Evolutionary conservation across 257 asterid species (phyloP).

Genomic region (Jacaranda mimosifolia): DNA sequence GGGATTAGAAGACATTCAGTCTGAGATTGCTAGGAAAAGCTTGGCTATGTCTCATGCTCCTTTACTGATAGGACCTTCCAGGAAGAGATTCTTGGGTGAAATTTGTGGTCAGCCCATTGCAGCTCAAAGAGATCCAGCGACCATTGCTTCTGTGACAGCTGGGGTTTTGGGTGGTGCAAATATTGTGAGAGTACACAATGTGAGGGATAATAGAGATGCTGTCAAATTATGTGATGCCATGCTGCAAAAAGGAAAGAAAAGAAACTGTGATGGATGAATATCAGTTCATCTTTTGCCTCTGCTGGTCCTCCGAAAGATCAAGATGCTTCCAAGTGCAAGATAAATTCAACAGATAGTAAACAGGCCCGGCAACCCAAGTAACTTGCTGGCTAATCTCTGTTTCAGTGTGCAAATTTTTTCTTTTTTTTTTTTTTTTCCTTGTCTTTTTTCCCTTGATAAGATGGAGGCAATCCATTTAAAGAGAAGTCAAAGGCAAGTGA

Average conservation of each 20-base stretch:
- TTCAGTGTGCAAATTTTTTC: too few species aligned
- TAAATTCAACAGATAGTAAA: background rate
- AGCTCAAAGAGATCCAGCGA: conserved; percentile 77
- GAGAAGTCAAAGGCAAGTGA: background rate
- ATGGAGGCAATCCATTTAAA: background rate
- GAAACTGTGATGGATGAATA: conserved; percentile 11
- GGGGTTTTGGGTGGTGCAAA: conserved; percentile 84
- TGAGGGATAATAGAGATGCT: conserved; percentile 73
- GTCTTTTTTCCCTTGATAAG: too few species aligned
- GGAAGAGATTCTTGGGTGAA: conserved; percentile 93
- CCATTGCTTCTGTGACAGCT: conserved; percentile 71
- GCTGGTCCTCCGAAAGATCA: background rate
- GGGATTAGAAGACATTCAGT: conserved; percentile 57
- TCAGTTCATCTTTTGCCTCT: background rate
- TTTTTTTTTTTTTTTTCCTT: too few species aligned
- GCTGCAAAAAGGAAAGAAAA: conserved; percentile 51
- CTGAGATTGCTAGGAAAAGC: conserved; percentile 71
- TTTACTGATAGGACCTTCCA: conserved; percentile 77
- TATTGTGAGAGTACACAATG: conserved; percentile 89
- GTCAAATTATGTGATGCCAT: conserved; percentile 85
- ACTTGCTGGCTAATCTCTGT: too few species aligned
- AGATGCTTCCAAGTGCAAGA: background rate
- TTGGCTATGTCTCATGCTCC: conserved; percentile 78
- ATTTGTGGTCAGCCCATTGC: conserved; percentile 62
- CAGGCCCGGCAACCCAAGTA: too few species aligned